Base-by-base conservation (phyloP, 306 rosid genomes). In the Hippophae rhamnoides region DNA sequence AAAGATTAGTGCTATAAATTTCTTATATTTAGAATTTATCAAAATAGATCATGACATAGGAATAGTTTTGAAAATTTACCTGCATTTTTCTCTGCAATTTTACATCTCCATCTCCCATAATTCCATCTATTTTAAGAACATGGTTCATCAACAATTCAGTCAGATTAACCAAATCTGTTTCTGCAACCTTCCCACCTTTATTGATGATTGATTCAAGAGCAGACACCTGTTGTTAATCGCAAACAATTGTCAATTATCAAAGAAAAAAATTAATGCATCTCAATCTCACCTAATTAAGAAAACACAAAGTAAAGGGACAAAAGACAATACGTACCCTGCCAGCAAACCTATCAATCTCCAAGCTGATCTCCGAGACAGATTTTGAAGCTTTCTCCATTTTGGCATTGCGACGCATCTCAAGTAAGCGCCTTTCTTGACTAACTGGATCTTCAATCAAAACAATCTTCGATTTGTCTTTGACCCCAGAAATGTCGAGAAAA, bases 51-150 rank as follows among this genome's bases (percentile, higher is more conserved):
- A 3, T 18, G 38, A 31, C 38, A 2, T 31, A 4, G 38, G 3
- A 31, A 31, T 31, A 31, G 38, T 31, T 31, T 2, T 31, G 38
- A 31, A 31, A 31, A 31, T 31, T 2, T 72, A 90, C 99, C 96
- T 88, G 99, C 86, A 92, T 92, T 88, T 85, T 92, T 58, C 96
- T 87, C 73, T 92, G 99, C 72, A 92, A 77, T 74, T 92, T 92
- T 13, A 82, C 93, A 75, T 92, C 99, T 10, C 95, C 99, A 57
- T 92, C 99, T 41, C 77, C 96, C 58, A 69, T 64, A n/a, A 92
- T 83, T 6, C 90, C 83, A 62, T 92, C 99, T 56, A 92, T 73
- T 66, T 82, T 92, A 44, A 92, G 79, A 84, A 92, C 72, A 57
- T 92, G 89, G 64, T 85, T 88, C 99, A 92, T 92, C 82, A 92